Evolutionary conservation across 148 eudicot genomes (phyloP).

Genomic region (Spergularia marina): DNA sequence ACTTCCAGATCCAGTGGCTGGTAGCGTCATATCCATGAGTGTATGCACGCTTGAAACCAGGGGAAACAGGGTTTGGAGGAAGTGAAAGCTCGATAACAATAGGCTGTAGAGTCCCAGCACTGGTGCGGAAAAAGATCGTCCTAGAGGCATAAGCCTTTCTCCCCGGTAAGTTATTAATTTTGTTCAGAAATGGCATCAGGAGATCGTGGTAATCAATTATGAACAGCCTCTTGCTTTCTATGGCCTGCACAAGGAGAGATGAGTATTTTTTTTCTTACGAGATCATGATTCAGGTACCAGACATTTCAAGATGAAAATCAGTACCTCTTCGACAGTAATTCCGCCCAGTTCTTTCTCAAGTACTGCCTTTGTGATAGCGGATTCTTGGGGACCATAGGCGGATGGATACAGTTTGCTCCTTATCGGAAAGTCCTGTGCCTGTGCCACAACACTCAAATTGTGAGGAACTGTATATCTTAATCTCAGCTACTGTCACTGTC

Average conservation of each 20-base stretch:
- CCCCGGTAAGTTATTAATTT: conserved; percentile 18
- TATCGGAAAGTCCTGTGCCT: conserved; percentile 84
- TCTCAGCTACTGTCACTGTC: background rate
- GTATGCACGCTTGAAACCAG: conserved; percentile 50
- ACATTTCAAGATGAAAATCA: background rate
- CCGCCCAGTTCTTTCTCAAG: conserved; percentile 60
- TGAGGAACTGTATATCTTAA: background rate
- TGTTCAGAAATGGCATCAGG: conserved; percentile 20
- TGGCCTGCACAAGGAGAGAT: conserved; percentile 20
- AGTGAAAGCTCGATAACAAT: conserved; percentile 34
- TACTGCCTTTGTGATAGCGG: conserved; percentile 56
- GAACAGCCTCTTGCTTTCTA: conserved; percentile 29
- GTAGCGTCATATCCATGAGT: conserved; percentile 46
- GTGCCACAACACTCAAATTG: conserved; percentile 9
- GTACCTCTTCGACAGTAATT: conserved; percentile 80
- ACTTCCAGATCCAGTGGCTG: conserved; percentile 67
- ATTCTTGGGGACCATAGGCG: conserved; percentile 72
- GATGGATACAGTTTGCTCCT: conserved; percentile 71
- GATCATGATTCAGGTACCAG: background rate
- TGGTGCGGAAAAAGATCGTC: conserved; percentile 32
- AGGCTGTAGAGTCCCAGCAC: conserved; percentile 23
- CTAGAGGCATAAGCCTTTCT: conserved; percentile 32
- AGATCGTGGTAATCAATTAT: conserved; percentile 38
- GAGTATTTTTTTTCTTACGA: background rate
- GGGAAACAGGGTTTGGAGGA: conserved; percentile 32